Evolutionary conservation across 2,329 filamentous ascomycete species (phyloP), one percentile per base, ranked within the genome.

Genomic region (Phyllosticta capitalensis): DNA sequence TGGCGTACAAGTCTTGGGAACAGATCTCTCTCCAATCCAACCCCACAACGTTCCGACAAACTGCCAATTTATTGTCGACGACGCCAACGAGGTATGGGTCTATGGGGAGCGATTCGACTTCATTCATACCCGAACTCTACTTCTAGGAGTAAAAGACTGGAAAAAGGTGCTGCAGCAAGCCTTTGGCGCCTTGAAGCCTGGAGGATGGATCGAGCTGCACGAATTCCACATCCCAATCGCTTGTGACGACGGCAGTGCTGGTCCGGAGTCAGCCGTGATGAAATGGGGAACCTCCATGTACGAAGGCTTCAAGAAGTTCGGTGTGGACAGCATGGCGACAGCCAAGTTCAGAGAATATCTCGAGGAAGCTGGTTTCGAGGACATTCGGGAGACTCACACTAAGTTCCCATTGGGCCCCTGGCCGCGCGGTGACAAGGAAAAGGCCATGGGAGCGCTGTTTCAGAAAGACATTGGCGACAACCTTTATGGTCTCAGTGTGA

Each of bases 41-140:
- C 65, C 66, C 21, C 53, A 59, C 59, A 63, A 63, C 55, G 63
- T 68, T 10, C 67, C 67, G 21, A 24, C 63, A 30, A 69, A 69
- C 52, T 68, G 65, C 61, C 45, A 48, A 9, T 69, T 69, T 59
- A 60, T 67, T n/a, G 64, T 69, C 58, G 65, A 66, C 28, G 64
- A 69, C 56, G 66, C 63, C 14, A 62, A 65, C 55, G 76, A 79
- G 38, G 75, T 79, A 9, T 86, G 83, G 83, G 69, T 74, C 38
- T 82, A 79, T 56, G 69, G 73, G 5, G 73, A 79, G 57, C 69
- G 69, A 10, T 84, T 81, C 65, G 82, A 85, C 67, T 78, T 81
- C 64, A 79, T 85, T 77, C 74, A 80, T 77, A 66, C 77, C 69
- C 65, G 78, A 65, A 63, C 78, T 74, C 73, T 81, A 73, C 64